Base-by-base conservation (phyloP, 176 grass and related monocot genomes). In the Phyllostachys edulis region DNA sequence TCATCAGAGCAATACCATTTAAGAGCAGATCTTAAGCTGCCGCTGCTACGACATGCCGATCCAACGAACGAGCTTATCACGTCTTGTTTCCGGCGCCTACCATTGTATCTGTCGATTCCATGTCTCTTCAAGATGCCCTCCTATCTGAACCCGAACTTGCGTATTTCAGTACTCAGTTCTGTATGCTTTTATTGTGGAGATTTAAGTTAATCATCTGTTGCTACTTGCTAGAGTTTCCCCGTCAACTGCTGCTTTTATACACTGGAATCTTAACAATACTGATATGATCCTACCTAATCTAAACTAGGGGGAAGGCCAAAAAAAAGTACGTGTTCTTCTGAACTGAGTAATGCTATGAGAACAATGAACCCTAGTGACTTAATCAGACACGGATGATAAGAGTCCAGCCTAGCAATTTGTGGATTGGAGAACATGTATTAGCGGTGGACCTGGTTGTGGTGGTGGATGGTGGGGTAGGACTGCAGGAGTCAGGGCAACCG, bases 1-100 rank as follows among this genome's bases (percentile, higher is more conserved):
- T 98, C 70, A 95, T 98, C 96, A 90, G 96, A 86, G 96, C 96
- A 1, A 95, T 98, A 73, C 96, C 96, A 15, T 98, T 98, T 87
- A 95, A 98, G 85, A 93, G 72, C 91, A 95, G 80, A 82, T 86
- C 95, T 56, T 98, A 88, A 90, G 89, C 64, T 38, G 75, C 50
- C 13, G 12, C 11, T 15, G 67, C 23, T 75, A 44, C 18, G 47
- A 26, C 24, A 49, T 70, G 52, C 64, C 64, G 57, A 41, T 68
- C 72, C 40, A 63, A 32, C 61, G 50, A 80, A n/a, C 82, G 69
- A 62, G 69, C 69, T 54, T 41, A 51, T 9, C 20, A 45, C 69
- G 56, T 71, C 66, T 14, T 74, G 79, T 90, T 72, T 79, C 74
- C n/a, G 6, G 18, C 27, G 32, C 38, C 59, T 67, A 45, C 34